Evolutionary conservation across 345 rosid genomes (phyloP), one percentile per base, ranked within the genome.

Genomic region (Hevea brasiliensis): DNA sequence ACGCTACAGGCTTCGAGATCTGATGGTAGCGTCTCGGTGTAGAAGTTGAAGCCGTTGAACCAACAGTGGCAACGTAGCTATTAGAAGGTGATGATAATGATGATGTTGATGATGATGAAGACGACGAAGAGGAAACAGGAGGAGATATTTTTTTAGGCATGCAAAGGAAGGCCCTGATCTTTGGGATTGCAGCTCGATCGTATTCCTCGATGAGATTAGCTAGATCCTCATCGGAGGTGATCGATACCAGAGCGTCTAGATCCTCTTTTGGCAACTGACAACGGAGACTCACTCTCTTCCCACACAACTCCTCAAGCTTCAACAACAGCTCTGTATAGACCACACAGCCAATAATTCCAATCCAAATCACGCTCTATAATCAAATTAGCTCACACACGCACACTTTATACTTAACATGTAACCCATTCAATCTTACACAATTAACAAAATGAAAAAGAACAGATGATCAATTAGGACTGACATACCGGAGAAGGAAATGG

Each of bases 181-280:
- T 94, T 76, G 86, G 80, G 13, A 74, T 57, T 1, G 84, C 72
- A 26, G 82, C 84, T 6, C 89, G 83, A 78, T 90, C 97, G 72
- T 94, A 94, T 80, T 92, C 98, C 81, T 90, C 98, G 74, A 94
- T 81, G 79, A 94, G 88, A 87, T 90, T 92, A 21, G 80, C 81
- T 17, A 94, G 86, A 79, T 94, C 98, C 76, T 94, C 97, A 80
- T 89, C 95, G 65, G 91, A 90, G 71, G 92, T 84, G 61, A 94
- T 77, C 40, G 92, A 86, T 24, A 92, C 89, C 68, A 94, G 85
- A 32, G 98, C 92, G 70, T 94, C 98, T 1, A 94, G 87, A 80
- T 94, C 98, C 62, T 90, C 97, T 4, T 84, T 75, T 3, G 97
- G 98, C 73, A 94, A 81, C 75, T 92, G 96, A 81, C 97, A 94